Percentiles rank a stretch among this genome's conserved stretches.
These are phyloP conservation scores for Aspergillus hiratsukae DNA, from an alignment of 2,329 filamentous ascomycete species.

Conservation along the genomic window DNA sequence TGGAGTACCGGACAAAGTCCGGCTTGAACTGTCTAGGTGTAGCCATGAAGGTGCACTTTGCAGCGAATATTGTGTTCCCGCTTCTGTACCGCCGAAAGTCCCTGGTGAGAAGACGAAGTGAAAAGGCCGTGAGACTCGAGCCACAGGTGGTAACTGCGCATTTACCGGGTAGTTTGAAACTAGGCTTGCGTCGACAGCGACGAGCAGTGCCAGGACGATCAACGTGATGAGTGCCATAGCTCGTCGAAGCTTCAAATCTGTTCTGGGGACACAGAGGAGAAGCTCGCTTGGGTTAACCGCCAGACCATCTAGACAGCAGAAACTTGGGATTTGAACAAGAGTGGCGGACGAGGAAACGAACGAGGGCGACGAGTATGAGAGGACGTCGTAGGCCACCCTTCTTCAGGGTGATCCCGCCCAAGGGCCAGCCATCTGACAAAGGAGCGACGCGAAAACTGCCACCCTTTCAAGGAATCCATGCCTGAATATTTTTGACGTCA, in stretches of 20 bases:
- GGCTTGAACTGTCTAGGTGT: conserved; percentile 59
- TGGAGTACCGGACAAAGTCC: conserved; percentile 69
- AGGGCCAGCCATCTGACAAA: conserved; percentile 25
- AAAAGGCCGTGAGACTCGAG: conserved; percentile 57
- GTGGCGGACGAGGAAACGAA: conserved; percentile 6
- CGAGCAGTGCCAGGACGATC: conserved; percentile 23
- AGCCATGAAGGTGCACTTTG: conserved; percentile 67
- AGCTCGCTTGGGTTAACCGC: conserved; percentile 5
- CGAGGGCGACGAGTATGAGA: conserved; percentile 10
- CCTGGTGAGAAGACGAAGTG: conserved; percentile 44
- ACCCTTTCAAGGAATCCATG: conserved; percentile 35
- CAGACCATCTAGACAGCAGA: conserved; percentile 2
- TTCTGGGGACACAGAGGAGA: conserved; percentile 12
- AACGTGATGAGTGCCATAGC: conserved; percentile 26
- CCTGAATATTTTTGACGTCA: conserved; percentile 38
- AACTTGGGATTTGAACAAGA: conserved; percentile 5
- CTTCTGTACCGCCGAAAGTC: conserved; percentile 63
- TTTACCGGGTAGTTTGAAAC: conserved; percentile 67
- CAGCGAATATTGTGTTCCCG: conserved; percentile 62
- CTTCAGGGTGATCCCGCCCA: conserved; percentile 22
- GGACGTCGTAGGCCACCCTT: conserved; percentile 15
- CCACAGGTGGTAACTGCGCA: conserved; percentile 76
- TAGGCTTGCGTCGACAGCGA: conserved; percentile 32
- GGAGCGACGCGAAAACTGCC: conserved; percentile 29
- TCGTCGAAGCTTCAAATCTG: conserved; percentile 7